Evolutionary conservation across 306 rosid genomes (phyloP).

Genomic region (Vachellia pachyceras): DNA sequence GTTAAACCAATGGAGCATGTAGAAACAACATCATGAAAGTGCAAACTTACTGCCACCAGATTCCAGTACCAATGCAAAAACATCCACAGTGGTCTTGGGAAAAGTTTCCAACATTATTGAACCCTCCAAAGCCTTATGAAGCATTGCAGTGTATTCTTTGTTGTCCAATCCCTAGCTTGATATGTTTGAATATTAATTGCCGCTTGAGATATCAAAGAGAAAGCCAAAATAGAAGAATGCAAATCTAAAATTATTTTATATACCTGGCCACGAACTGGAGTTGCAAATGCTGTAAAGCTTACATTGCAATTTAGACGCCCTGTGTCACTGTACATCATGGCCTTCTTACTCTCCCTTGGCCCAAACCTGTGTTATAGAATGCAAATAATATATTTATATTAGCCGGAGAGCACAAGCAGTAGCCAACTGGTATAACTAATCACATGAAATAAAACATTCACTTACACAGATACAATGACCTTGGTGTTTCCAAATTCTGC

Average conservation of each 20-base stretch:
- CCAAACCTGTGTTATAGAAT: conserved; percentile 67
- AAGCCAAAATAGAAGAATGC: conserved; percentile 2
- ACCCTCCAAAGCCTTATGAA: conserved; percentile 94
- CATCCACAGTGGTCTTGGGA: conserved; percentile 97
- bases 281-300: conserved; percentile 81
- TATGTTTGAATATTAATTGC: conserved; percentile 38
- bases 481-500: conserved; percentile 95
- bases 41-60: conserved; percentile 91
- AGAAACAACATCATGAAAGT: conserved; percentile 24
- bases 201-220: conserved; percentile 8
- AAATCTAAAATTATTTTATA: neutral
- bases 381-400: conserved; percentile 29
- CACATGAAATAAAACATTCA: conserved; percentile 30
- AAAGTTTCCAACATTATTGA: conserved; percentile 84
- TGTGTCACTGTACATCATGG: conserved; percentile 86
- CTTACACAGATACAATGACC: conserved; percentile 98
- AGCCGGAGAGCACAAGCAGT: conserved; percentile 24
- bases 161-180: conserved; percentile 73
- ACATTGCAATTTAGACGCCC: conserved; percentile 93
- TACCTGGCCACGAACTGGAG: conserved; percentile 89
- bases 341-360: conserved; percentile 98
- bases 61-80: conserved; percentile 93
- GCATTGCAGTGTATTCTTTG: conserved; percentile 81
- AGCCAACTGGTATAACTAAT: conserved; percentile 21
- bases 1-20: conserved; percentile 19